These are phyloP conservation scores for Saturnispora mendoncae DNA, from an alignment of 805 yeast species.

Conservation along the genomic window DNA sequence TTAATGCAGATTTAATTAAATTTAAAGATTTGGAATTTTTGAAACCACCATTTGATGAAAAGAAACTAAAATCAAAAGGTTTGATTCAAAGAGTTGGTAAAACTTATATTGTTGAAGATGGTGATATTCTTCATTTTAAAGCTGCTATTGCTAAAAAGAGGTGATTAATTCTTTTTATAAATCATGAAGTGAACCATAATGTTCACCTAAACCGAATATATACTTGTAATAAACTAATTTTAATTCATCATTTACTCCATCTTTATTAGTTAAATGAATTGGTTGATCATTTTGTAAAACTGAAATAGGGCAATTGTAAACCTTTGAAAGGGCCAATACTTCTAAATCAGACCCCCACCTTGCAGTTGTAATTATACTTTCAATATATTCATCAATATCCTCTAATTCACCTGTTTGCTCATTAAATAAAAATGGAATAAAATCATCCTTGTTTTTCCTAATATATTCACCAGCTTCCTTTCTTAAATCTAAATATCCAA, in stretches of 20 bases:
- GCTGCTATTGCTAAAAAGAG: conserved; percentile 52
- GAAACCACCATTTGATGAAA: conserved; percentile 60
- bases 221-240: conserved; percentile 77
- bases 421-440: conserved; percentile 74
- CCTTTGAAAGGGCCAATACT: conserved; percentile 67
- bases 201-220: conserved; percentile 87
- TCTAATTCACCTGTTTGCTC: conserved; percentile 58
- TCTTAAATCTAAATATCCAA: conserved; percentile 48
- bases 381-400: conserved; percentile 60
- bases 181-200: conserved; percentile 66
- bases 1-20: conserved; percentile 87
- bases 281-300: conserved; percentile 74
- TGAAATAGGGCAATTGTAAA: conserved; percentile 64
- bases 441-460: conserved; percentile 54
- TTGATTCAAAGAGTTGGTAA: conserved; percentile 88
- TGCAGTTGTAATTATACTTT: conserved; percentile 63
- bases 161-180: conserved; percentile 2
- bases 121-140: conserved; percentile 85
- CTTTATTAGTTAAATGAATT: conserved; percentile 53
- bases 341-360: conserved; percentile 98
- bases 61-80: conserved; percentile 77
- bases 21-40: conserved; percentile 67
- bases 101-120: conserved; percentile 90
- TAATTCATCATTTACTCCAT: conserved; percentile 44
- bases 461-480: conserved; percentile 59